phyloP scores from a whole-genome alignment of 2,329 filamentous ascomycete species.

The Monosporascus sp. region DNA sequence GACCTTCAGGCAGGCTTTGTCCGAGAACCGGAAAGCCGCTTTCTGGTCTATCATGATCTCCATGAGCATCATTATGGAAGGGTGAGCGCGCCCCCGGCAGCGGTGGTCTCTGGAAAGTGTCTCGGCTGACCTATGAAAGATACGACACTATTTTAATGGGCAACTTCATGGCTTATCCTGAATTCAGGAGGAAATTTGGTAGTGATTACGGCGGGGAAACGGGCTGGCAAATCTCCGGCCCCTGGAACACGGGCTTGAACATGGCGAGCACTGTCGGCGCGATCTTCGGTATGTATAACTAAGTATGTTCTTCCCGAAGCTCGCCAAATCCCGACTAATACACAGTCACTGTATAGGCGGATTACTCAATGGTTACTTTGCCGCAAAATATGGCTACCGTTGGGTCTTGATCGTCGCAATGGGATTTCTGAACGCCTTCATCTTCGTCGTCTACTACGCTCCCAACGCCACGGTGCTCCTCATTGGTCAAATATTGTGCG shows the following conservation, averaged over 20 bases:
- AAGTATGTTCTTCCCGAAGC: no score
- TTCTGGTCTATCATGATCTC: conserved; percentile 27
- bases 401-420: conserved; percentile 25
- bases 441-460: conserved; percentile 24
- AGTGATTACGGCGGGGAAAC: conserved; percentile 14
- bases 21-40: conserved; percentile 22
- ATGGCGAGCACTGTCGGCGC: conserved; percentile 24
- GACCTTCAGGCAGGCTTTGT: conserved; percentile 20
- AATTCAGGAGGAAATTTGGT: conserved; percentile 25
- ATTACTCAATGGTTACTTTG: conserved; percentile 23
- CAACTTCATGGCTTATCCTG: conserved; percentile 25
- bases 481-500: conserved; percentile 24
- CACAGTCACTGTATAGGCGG: conserved; percentile 13
- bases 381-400: conserved; percentile 22
- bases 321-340: background rate
- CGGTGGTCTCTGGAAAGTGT: background rate
- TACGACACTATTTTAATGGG: conserved; percentile 27
- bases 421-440: conserved; percentile 21
- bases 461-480: conserved; percentile 16
- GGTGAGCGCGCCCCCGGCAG: conserved; percentile 10
- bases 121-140: conserved; percentile 5
- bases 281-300: conserved; percentile 20
- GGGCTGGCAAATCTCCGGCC: conserved; percentile 21
- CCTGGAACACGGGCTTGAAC: conserved; percentile 24
- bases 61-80: conserved; percentile 28